Conservation (phyloP, 345 rosid species). For the Clausena lansium region DNA sequence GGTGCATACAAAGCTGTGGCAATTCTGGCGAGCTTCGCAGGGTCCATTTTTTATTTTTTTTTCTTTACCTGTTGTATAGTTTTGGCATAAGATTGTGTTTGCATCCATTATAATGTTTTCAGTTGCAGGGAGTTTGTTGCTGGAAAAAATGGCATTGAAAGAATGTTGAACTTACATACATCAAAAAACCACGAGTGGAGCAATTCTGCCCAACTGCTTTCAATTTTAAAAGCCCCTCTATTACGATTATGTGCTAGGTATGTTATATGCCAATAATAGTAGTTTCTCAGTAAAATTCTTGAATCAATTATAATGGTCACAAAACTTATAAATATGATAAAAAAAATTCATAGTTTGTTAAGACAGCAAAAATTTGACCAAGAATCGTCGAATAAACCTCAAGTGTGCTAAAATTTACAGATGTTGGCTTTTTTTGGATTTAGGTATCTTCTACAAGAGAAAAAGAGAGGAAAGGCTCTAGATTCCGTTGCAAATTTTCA, state of each 20-base stretch:
- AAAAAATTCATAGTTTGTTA: background rate
- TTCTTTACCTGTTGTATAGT: background rate
- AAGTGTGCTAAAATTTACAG: background rate
- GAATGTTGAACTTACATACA: conserved; percentile 55
- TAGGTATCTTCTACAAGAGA: conserved; percentile 91
- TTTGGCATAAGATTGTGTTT: conserved; percentile 3
- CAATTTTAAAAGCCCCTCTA: conserved; percentile 60
- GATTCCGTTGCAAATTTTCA: conserved; percentile 97
- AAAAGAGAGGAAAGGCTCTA: conserved; percentile 92
- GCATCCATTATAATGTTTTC: conserved; percentile 10
- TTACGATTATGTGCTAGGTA: conserved; percentile 90
- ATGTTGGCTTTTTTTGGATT: conserved; percentile 5
- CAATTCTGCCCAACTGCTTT: conserved; percentile 41
- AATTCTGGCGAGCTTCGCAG: background rate
- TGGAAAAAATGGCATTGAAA: conserved; percentile 70
- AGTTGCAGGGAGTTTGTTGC: conserved; percentile 45
- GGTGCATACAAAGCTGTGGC: background rate
- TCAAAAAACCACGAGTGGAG: conserved; percentile 52
- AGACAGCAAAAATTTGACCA: background rate
- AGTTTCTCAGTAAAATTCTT: background rate
- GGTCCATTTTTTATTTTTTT: background rate
- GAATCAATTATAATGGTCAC: background rate
- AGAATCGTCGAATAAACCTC: background rate
- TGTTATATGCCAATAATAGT: background rate
- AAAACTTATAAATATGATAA: background rate